Percentiles rank a stretch among this genome's conserved stretches.
These are phyloP conservation scores for Trichoderma gracile DNA, from an alignment of 2,329 filamentous ascomycete species.

Conservation along the genomic window DNA sequence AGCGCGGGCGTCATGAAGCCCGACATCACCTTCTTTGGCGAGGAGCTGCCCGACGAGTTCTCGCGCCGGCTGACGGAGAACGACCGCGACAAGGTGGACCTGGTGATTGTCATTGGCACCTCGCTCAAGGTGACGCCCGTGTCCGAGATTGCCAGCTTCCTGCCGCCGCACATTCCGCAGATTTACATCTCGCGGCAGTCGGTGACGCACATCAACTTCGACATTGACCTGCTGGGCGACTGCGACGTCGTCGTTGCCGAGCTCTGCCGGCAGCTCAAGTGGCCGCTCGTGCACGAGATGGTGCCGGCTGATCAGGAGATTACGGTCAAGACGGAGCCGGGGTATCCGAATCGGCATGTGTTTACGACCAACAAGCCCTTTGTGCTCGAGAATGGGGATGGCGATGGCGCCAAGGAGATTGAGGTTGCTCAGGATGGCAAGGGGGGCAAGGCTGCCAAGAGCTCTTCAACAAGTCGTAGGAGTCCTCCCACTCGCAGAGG, in stretches of 20 bases:
- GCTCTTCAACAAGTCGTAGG: neutral
- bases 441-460: neutral
- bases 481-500: neutral
- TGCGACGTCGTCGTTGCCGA: constrained; percentile 90
- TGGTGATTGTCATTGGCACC: constrained; percentile 95
- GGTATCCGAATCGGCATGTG: constrained; percentile 41
- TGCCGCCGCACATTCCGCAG: constrained; percentile 80
- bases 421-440: neutral
- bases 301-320: constrained; percentile 66
- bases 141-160: constrained; percentile 80
- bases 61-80: constrained; percentile 75
- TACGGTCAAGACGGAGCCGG: constrained; percentile 48
- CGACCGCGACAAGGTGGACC: constrained; percentile 77
- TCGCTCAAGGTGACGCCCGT: constrained; percentile 95
- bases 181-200: constrained; percentile 87
- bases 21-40: constrained; percentile 97
- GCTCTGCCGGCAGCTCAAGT: constrained; percentile 77
- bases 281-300: constrained; percentile 82
- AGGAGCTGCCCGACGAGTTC: constrained; percentile 82
- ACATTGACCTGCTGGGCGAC: constrained; percentile 93
- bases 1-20: constrained; percentile 86
- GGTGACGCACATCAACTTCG: constrained; percentile 88
- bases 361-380: constrained; percentile 36
- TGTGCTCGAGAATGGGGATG: neutral
- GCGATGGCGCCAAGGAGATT: neutral